Base-by-base conservation (phyloP, 371 early-diverging fungal species). In the Mortierella sp. region DNA sequence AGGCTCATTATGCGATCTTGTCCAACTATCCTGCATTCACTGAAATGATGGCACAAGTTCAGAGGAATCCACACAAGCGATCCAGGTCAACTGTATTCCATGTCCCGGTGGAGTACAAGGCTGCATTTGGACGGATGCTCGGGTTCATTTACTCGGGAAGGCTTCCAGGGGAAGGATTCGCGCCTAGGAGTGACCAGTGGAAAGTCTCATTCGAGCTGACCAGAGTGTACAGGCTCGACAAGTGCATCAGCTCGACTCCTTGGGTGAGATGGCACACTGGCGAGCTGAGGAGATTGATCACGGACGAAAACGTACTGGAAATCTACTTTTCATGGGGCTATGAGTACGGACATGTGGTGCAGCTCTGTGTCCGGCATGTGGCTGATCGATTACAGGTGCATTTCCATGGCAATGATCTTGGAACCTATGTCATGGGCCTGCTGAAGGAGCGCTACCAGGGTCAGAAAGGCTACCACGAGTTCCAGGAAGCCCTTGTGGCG, bases 1-100 rank as follows among this genome's bases (percentile, higher is more conserved):
- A 45, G 28, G 73, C 73, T n/a, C 73, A 73, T 28, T 63, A 62
- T 34, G 63, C 67, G 0, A 54, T 73, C 52, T 55, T 73, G 14
- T 73, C 73, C 50, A 63, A 63, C 43, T 73, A 63, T 44, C 73
- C 73, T 6, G 41, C 40, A 13, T 63, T 73, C 17, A 62, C 73
- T 17, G 58, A 62, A 46, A 57, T 45, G 27, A 12, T 73, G 31
- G 19, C 50, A 17, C 50, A 44, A 10, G 47, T 50, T 16, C 60
- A 57, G 31, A 17, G 48, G 2, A 63, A 70, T 37, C 65, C 66
- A 0, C 49, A 65, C 24, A 53, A 57, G 21, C 49, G 71, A 19
- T 22, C 49, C n/a, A 37, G 56, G 13, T 44, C 43, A 17, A 43
- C 47, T 0, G 40, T 57, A n/a, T 39, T 64, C 9, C 41, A 21